Evolutionary conservation across 257 asterid species (phyloP).

Genomic region (Nyctanthes arbortristis): DNA sequence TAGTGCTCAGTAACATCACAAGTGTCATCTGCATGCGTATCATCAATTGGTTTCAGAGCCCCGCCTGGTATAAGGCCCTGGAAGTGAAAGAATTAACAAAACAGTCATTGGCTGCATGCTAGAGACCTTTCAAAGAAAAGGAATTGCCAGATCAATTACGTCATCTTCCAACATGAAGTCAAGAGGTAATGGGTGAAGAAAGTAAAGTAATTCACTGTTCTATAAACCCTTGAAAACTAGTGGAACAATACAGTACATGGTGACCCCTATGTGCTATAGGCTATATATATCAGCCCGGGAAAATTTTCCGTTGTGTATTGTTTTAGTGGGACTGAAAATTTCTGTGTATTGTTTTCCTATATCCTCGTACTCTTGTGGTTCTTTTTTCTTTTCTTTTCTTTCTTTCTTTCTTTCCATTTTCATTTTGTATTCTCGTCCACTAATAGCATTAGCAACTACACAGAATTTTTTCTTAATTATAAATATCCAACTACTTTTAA

Average conservation of each 20-base stretch:
- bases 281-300: not conserved
- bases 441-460: slow-evolving; percentile 9
- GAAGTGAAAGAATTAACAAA: slow-evolving; percentile 30
- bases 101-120: slow-evolving; percentile 14
- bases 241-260: not conserved
- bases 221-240: not conserved
- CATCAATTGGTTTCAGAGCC: slow-evolving; percentile 82
- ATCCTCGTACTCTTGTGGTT: not conserved
- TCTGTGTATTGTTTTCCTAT: not conserved
- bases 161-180: not conserved
- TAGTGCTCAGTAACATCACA: slow-evolving; percentile 94
- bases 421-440: not conserved
- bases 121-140: not conserved
- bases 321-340: no score
- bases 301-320: not conserved
- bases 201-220: not conserved
- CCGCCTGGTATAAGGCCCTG: slow-evolving; percentile 99
- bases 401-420: not conserved
- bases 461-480: not conserved
- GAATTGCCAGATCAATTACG: not conserved
- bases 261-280: not conserved
- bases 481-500: slow-evolving; percentile 14
- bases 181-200: not conserved
- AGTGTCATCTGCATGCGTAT: slow-evolving; percentile 52
- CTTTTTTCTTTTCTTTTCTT: not conserved